Evolutionary conservation across 345 rosid genomes (phyloP), one percentile per base, ranked within the genome.

Genomic region (Bruguiera sexangula): DNA sequence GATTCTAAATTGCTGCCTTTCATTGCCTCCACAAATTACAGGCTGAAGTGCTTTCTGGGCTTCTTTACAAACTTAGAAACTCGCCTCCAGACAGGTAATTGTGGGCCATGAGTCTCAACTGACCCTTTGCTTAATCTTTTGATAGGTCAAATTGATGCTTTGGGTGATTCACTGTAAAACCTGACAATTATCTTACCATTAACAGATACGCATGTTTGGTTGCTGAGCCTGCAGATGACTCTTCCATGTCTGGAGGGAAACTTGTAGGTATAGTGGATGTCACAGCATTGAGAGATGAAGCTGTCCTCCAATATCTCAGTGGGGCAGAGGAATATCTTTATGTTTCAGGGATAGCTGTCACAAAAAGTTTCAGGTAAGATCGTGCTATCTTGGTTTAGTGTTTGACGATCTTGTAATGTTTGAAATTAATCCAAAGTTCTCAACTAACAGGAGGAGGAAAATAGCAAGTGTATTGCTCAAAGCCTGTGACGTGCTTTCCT

Each of bases 31-130:
- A 20, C 32, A 50, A 0, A 24, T 9, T 67, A 26, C 85, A 94
- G 97, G 96, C 96, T 31, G 98, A 94, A 71, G 98, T 94, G 68
- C 82, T 91, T 6, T 68, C 97, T 8, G 95, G 80, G 22, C 92
- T 94, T 65, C 51, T 86, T 30, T 94, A 94, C 87, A 94, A 89
- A 76, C 83, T 91, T 30, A 80, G 78, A 72, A 91, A 86, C 78
- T 91, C 98, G 50, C 81, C 93, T 53, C 84, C 88, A 6, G 79
- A 81, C 83, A 85, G 98, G 96, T 88, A 79, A n/a, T 1, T 19
- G 5, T 27, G 54, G 29, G n/a, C 37, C 31, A 3, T 6, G n/a
- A 46, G 0, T 27, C 29, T 27, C 29, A 27, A n/a, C 60, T 21
- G 10, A 55, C 24, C 30, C 27, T 34, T 65, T 57, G 46, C 69